A percentile compares a stretch with the other conserved stretches of the same genome.
Conservation (phyloP, 768 basidiomycete genomes). For the Rhizopogon roseolus region DNA sequence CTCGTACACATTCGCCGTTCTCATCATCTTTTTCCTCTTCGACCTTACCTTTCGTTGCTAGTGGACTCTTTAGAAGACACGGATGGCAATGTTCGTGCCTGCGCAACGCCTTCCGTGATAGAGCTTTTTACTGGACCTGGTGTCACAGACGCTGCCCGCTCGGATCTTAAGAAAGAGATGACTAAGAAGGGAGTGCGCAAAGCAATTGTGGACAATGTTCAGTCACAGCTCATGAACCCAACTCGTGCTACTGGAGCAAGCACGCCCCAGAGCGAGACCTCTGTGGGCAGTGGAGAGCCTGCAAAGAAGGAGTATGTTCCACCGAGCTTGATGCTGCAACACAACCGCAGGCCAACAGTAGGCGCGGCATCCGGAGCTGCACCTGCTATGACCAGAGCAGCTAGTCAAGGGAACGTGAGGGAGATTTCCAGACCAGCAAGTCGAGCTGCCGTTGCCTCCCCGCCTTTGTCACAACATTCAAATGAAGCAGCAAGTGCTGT, state of each 20-base stretch:
- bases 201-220: conserved; percentile 77
- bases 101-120: conserved; percentile 74
- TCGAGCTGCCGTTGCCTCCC: conserved; percentile 46
- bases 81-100: conserved; percentile 86
- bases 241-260: conserved; percentile 37
- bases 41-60: conserved; percentile 72
- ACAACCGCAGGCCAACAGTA: conserved; percentile 44
- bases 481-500: conserved; percentile 43
- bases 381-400: conserved; percentile 36
- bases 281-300: conserved; percentile 48
- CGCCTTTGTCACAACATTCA: conserved; percentile 36
- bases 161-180: conserved; percentile 93
- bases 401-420: conserved; percentile 45
- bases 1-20: conserved; percentile 70
- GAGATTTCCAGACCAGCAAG: conserved; percentile 55
- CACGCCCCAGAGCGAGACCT: conserved; percentile 49
- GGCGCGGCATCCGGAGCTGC: conserved; percentile 21
- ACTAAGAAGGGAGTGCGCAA: conserved; percentile 82
- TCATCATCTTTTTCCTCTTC: conserved; percentile 73
- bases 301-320: conserved; percentile 60
- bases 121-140: conserved; percentile 81
- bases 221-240: conserved; percentile 54
- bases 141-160: conserved; percentile 80
- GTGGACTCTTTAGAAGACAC: conserved; percentile 88
- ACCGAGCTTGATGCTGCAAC: conserved; percentile 64